Evolutionary conservation across 129 eudicot species (phyloP).

Genomic region (Flaveria ramosissima): DNA sequence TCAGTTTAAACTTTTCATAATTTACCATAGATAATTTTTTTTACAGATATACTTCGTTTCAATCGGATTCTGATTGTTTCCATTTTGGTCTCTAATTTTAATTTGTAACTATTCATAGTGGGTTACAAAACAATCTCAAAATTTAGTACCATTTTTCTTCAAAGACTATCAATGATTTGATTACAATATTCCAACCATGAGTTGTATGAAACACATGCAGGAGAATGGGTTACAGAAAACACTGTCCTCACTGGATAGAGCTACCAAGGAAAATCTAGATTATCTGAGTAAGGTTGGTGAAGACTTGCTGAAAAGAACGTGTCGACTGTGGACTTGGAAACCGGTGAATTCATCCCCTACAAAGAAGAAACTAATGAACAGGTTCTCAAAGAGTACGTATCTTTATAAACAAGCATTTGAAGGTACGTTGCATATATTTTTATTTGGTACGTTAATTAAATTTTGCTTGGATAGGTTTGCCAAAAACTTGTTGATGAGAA

Average conservation of each 20-base stretch:
- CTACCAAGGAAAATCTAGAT: constrained; percentile 36
- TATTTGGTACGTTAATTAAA: neutral
- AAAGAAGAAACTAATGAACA: constrained; percentile 26
- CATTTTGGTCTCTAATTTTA: too few relatives aligned
- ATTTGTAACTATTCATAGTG: too few relatives aligned
- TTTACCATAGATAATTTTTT: too few relatives aligned
- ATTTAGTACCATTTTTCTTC: too few relatives aligned
- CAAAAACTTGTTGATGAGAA: constrained; percentile 26
- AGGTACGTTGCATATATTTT: neutral
- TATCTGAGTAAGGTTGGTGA: constrained; percentile 35
- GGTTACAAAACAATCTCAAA: too few relatives aligned
- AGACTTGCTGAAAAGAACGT: constrained; percentile 38
- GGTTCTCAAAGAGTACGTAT: constrained; percentile 33
- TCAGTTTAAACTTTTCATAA: too few relatives aligned
- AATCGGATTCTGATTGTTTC: too few relatives aligned
- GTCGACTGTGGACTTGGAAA: constrained; percentile 41
- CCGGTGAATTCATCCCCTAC: constrained; percentile 28
- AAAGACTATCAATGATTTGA: too few relatives aligned
- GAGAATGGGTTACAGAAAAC: constrained; percentile 33
- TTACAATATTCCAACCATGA: too few relatives aligned
- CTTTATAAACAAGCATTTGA: neutral
- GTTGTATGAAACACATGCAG: constrained; percentile 15
- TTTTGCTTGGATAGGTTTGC: constrained; percentile 31
- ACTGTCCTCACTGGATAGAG: constrained; percentile 32
- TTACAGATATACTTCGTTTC: too few relatives aligned